Evolutionary conservation across 23 red algal genomes (phyloP), one percentile per base, ranked within the genome.

Genomic region (Pyropia haitanensis): DNA sequence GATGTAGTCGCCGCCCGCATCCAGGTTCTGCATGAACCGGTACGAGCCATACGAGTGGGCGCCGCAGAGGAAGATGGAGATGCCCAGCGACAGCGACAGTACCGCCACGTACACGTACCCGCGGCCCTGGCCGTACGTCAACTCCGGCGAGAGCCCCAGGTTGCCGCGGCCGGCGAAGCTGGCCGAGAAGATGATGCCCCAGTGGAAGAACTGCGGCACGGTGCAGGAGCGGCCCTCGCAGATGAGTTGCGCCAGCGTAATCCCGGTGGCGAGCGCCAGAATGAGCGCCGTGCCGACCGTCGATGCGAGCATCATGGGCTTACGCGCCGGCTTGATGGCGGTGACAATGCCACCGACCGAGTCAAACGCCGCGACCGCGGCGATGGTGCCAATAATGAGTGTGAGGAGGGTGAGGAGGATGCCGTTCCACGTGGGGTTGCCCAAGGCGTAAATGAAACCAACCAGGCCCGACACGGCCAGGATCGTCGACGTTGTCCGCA

Each of bases 381-480:
- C 63, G 17, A 82, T 14, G 20, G 67, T 12, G 58, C 76, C 70
- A 2, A 90, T n/a, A 8, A 81, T 30, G 33, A 90, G 48, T 2
- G 44, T 62, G n/a, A 81, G 59, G 12, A 58, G 66, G 59, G 73
- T 90, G 1, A 79, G 44, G 20, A 73, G 31, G 30, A 75, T 63
- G 58, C 76, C 86, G 27, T 69, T 76, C 86, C 86, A 90, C 13
- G 84, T 74, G 27, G 58, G 21, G 55, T 77, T 88, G 34, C 73
- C 46, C 17, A 71, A 33, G n/a, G 56, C 63, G 52, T 64, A 80
- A 18, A 90, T 66, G 55, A 74, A 74, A 0, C 60, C 86, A 21
- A 90, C 77, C 63, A 90, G 68, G 1, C 53, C 73, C 53, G 79
- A 74, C 21, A 90, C 27, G 6, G 79, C 34, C 16, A 71, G n/a